phyloP scores from a whole-genome alignment of 2,329 filamentous ascomycete genomes.

The Eutypella sp. region DNA sequence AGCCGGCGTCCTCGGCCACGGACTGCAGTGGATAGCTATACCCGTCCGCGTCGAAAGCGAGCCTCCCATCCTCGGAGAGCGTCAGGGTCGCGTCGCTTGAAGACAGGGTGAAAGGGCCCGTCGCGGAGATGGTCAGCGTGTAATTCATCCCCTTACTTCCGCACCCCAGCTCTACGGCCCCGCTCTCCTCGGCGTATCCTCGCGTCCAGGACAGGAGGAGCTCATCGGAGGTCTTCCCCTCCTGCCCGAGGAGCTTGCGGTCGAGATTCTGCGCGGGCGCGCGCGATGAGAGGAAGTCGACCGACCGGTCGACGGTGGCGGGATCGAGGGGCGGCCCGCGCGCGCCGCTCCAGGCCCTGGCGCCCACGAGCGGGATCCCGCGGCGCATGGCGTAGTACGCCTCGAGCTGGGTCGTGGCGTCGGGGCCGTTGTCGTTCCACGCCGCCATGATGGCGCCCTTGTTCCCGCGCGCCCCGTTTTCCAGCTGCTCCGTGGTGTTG shows the following conservation, averaged over 20 bases:
- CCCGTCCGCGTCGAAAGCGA: slow-evolving; percentile 39
- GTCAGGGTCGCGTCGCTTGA: slow-evolving; percentile 38
- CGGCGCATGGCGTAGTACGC: slow-evolving; percentile 42
- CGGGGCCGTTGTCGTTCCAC: slow-evolving; percentile 45
- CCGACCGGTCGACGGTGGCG: slow-evolving; percentile 23
- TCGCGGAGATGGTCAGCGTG: slow-evolving; percentile 32
- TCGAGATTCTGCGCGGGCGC: slow-evolving; percentile 42
- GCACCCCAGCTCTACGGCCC: slow-evolving; percentile 19
- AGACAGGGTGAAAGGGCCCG: slow-evolving; percentile 38
- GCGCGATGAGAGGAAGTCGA: slow-evolving; percentile 31
- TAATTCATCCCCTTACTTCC: slow-evolving; percentile 43
- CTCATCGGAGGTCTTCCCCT: slow-evolving; percentile 4
- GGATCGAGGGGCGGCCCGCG: slow-evolving; percentile 28
- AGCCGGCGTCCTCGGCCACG: slow-evolving; percentile 36
- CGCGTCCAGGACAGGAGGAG: slow-evolving; percentile 30
- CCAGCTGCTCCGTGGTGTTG: slow-evolving; percentile 34
- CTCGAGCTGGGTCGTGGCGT: slow-evolving; percentile 42
- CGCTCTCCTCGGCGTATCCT: slow-evolving; percentile 1
- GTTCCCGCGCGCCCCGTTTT: slow-evolving; percentile 21
- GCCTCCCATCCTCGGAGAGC: slow-evolving; percentile 27
- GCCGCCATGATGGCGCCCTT: slow-evolving; percentile 36
- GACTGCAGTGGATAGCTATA: slow-evolving; percentile 45
- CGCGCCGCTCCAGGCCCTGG: slow-evolving; percentile 36
- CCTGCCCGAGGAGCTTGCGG: slow-evolving; percentile 18
- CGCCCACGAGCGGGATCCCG: slow-evolving; percentile 38